phyloP scores from a whole-genome alignment of 176 grass and related monocot species.

The Carex cristatella region DNA sequence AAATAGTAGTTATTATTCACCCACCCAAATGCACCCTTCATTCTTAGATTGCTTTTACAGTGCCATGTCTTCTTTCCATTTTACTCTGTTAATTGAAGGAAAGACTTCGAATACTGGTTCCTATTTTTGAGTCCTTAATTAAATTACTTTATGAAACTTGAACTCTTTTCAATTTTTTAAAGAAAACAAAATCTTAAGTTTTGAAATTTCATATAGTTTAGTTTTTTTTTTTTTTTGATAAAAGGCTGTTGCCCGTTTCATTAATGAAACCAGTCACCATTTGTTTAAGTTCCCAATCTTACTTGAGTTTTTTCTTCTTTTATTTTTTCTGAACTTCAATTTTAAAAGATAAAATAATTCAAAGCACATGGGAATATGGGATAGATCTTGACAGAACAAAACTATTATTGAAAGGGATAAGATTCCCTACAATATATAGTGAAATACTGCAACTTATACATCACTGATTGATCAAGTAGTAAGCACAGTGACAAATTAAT shows the following conservation, averaged over 20 bases:
- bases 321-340: not conserved
- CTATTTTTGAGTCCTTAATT: no score
- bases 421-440: not conserved
- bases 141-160: not conserved
- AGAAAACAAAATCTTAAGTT: not conserved
- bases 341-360: not conserved
- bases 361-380: conserved; percentile 21
- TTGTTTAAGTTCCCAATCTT: not conserved
- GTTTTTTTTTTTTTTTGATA: no score
- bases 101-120: not conserved
- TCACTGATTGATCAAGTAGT: not conserved
- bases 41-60: not conserved
- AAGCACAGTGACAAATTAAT: not conserved
- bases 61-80: not conserved
- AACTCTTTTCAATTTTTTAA: not conserved
- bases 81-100: not conserved
- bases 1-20: no score
- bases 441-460: not conserved
- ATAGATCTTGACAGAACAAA: not conserved
- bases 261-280: no score
- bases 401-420: not conserved
- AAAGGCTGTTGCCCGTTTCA: no score
- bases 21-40: no score
- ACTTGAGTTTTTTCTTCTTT: not conserved
- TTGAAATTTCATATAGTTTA: no score